phyloP scores from a whole-genome alignment of 768 basidiomycete genomes.

The Tricholoma terreum region DNA sequence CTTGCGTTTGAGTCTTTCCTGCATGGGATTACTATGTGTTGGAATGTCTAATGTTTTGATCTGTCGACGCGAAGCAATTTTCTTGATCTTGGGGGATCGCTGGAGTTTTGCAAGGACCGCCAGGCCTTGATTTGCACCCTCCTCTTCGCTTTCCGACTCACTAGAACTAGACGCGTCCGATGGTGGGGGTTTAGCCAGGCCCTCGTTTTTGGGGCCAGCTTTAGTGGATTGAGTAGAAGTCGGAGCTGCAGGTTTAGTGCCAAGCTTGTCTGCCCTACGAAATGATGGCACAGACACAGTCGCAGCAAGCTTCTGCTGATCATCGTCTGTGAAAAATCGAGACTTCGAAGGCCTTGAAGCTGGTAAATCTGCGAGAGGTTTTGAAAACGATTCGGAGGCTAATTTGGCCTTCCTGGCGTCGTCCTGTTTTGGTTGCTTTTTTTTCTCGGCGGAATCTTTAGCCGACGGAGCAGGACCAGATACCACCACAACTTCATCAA shows the following conservation, averaged over 20 bases:
- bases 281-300: constrained; percentile 40
- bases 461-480: constrained; percentile 42
- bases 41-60: constrained; percentile 62
- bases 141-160: constrained; percentile 48
- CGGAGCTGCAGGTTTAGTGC: constrained; percentile 19
- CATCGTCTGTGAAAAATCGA: constrained; percentile 25
- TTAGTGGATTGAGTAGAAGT: constrained; percentile 5
- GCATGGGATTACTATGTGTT: constrained; percentile 38
- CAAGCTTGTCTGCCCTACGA: constrained; percentile 27
- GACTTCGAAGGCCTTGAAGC: constrained; percentile 13
- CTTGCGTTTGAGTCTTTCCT: constrained; percentile 50
- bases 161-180: constrained; percentile 37
- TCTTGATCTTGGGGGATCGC: constrained; percentile 57
- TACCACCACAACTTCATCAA: constrained; percentile 61
- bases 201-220: constrained; percentile 29
- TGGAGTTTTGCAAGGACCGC: constrained; percentile 57
- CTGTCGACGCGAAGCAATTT: constrained; percentile 55
- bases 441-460: constrained; percentile 5
- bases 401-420: not conserved
- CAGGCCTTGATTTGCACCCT: constrained; percentile 45
- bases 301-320: constrained; percentile 34
- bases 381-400: constrained; percentile 10
- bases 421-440: constrained; percentile 1
- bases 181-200: constrained; percentile 17
- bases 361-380: constrained; percentile 2